Evolutionary conservation across 1,284 basidiomycete genomes (phyloP).

Genomic region (Leccinum pachyderme): DNA sequence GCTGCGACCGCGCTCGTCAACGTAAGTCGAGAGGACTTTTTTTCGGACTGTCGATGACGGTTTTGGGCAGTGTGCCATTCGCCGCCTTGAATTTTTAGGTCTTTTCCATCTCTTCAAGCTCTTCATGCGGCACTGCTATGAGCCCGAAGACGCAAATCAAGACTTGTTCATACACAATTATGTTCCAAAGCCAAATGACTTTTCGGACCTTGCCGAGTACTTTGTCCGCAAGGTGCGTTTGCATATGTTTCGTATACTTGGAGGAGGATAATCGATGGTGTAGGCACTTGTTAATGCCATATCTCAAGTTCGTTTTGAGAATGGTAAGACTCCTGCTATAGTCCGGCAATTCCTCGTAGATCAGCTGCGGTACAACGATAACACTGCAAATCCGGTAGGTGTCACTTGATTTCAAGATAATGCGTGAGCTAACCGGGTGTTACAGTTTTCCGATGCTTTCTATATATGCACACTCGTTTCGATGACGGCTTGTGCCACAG

Average conservation of each 20-base stretch:
- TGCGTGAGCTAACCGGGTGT: slow-evolving; percentile 11
- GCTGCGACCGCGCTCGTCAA: slow-evolving; percentile 85
- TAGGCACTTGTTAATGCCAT: slow-evolving; percentile 81
- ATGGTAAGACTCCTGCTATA: slow-evolving; percentile 82
- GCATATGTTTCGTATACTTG: slow-evolving; percentile 1
- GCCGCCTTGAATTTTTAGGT: slow-evolving; percentile 81
- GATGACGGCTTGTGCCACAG: slow-evolving; percentile 73
- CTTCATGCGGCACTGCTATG: slow-evolving; percentile 91
- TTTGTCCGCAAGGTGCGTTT: slow-evolving; percentile 83
- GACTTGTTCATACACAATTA: slow-evolving; percentile 84
- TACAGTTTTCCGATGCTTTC: slow-evolving; percentile 85
- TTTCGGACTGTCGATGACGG: slow-evolving; percentile 12
- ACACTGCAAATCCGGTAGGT: slow-evolving; percentile 84
- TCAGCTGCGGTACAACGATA: slow-evolving; percentile 91
- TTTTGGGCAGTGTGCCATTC: slow-evolving; percentile 69
- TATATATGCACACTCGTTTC: slow-evolving; percentile 90
- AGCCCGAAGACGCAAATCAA: slow-evolving; percentile 73
- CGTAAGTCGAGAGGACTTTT: slow-evolving; percentile 48
- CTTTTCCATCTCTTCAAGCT: slow-evolving; percentile 96
- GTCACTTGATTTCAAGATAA: not conserved
- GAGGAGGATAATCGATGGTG: slow-evolving; percentile 5
- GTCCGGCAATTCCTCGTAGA: slow-evolving; percentile 92
- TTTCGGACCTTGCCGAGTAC: slow-evolving; percentile 89
- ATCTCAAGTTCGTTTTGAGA: slow-evolving; percentile 81
- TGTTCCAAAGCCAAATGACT: slow-evolving; percentile 92